These are phyloP conservation scores for Dendrobium huoshanense DNA, from an alignment of 106 monocot genomes.

Conservation along the genomic window DNA sequence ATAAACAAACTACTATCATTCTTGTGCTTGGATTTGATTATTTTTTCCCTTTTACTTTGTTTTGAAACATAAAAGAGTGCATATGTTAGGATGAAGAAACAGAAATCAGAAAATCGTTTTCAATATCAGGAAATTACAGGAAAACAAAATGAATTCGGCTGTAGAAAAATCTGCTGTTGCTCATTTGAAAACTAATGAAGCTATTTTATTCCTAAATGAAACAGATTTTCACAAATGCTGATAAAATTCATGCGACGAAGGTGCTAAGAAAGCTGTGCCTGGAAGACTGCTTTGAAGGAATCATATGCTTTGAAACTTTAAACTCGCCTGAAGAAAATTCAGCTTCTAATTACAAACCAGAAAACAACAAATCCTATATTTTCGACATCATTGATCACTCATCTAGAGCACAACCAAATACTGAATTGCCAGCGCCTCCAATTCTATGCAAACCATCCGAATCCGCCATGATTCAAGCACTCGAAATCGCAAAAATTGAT, in stretches of 20 bases:
- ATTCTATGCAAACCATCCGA: conserved; percentile 77
- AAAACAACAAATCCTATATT: not conserved
- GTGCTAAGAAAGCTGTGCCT: conserved; percentile 58
- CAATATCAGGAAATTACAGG: no score
- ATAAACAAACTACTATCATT: no score
- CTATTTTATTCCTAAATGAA: not conserved
- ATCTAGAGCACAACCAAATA: conserved; percentile 12
- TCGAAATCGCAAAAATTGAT: conserved; percentile 61
- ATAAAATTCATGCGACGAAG: conserved; percentile 48
- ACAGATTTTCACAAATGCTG: conserved; percentile 82
- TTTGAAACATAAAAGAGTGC: no score
- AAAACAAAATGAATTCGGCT: no score
- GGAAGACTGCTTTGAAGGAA: conserved; percentile 83
- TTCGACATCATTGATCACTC: conserved; percentile 54
- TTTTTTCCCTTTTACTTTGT: no score
- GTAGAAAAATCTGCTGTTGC: no score
- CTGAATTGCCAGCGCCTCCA: conserved; percentile 49
- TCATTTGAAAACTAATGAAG: no score
- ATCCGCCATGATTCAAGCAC: conserved; percentile 58
- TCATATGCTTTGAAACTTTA: conserved; percentile 91
- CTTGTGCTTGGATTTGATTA: no score
- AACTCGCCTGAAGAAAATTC: conserved; percentile 26
- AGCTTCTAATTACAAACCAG: not conserved
- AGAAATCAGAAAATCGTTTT: no score
- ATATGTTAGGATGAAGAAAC: no score